Base-by-base conservation (phyloP, 1,139 yeast species). In the Candida sp. region DNA sequence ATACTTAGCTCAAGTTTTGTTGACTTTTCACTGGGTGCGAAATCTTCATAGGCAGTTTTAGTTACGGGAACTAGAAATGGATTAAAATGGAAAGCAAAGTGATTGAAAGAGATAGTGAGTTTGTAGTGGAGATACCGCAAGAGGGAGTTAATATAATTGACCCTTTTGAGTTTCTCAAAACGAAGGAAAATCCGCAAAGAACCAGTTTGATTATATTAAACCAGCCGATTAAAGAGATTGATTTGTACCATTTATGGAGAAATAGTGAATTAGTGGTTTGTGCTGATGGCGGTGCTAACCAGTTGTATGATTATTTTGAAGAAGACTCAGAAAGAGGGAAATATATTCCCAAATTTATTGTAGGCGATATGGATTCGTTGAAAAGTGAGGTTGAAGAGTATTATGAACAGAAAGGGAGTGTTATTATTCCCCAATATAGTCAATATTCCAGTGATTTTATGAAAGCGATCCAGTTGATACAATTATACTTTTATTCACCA, bases 251-350 rank as follows among this genome's bases (percentile, higher is more conserved):
- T 22, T 55, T 87, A 4, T 93, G 97, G 97, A 43, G 59, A 2
- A 54, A 66, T 30, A 75, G 86, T 30, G 50, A 61, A 1, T 43
- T 85, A 1, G 79, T 70, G 39, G 75, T 90, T 0, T 90, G 97
- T 61, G 97, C 96, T 1, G 99, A 93, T 63, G 99, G 97, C 5
- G 98, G 96, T 0, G 95, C 97, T 2, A 87, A 90, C 54, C 64
- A 80, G 42, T 66, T 91, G 25, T 78, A 68, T 50, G 75, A 79
- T 4, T 77, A 64, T 49, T 73, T 79, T 42, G 48, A 51, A 2
- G 56, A 57, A 9, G 64, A 60, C 3, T 63, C 60, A 4, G 51
- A 42, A 6, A 51, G 68, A 42, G 39, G 39, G 3, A 39, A 60
- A 34, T 73, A 65, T 50, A 54, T 82, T 3, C 98, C 98, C 0